Conservation (phyloP, 1,284 basidiomycete species). For the Meripilus lineatus region DNA sequence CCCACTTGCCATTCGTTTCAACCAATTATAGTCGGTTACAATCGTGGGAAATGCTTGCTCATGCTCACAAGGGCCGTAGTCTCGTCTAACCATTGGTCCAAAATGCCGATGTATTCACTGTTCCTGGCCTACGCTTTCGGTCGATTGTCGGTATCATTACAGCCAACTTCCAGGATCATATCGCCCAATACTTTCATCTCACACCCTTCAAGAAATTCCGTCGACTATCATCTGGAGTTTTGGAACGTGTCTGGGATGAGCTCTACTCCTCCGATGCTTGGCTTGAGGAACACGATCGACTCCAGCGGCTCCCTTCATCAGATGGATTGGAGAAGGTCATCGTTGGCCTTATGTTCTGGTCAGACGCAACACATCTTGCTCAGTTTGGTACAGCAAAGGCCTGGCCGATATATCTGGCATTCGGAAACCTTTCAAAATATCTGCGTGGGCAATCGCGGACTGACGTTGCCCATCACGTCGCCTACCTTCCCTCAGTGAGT, state of each 20-base stretch:
- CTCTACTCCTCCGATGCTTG: conserved; percentile 17
- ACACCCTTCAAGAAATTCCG: neutral
- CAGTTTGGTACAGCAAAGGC: conserved; percentile 16
- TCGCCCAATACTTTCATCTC: no score
- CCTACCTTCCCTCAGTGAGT: conserved; percentile 26
- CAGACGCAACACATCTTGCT: conserved; percentile 16
- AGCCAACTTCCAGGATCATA: no score
- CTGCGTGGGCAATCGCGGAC: conserved; percentile 14
- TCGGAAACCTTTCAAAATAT: conserved; percentile 22
- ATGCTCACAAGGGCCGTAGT: no score
- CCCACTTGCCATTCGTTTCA: no score
- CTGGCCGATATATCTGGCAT: conserved; percentile 19
- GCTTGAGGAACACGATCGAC: conserved; percentile 15
- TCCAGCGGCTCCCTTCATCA: conserved; percentile 7
- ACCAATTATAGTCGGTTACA: no score
- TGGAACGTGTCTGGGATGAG: conserved; percentile 15
- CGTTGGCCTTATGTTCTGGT: conserved; percentile 14
- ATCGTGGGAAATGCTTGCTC: no score
- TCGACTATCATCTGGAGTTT: neutral
- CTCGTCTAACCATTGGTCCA: no score
- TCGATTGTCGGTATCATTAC: no score
- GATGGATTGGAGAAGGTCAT: conserved; percentile 13
- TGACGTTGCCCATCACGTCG: conserved; percentile 19
- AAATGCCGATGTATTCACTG: no score
- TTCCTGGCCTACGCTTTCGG: no score